Base-by-base conservation (phyloP, 2,329 filamentous ascomycete species). In the Aspergillus chevalieri region DNA sequence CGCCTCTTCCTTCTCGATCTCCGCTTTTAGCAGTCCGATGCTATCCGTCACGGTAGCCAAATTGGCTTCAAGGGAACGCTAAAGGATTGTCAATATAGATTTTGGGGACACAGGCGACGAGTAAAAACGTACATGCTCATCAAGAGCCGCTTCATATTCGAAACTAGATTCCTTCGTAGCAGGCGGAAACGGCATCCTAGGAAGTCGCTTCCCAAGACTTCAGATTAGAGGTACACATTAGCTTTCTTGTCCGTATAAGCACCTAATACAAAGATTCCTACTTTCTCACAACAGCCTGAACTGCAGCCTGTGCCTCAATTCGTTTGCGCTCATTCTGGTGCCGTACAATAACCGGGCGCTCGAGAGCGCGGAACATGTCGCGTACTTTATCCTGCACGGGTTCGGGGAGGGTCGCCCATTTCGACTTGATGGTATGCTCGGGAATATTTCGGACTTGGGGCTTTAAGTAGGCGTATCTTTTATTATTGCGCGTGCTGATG, bases 141-240 rank as follows among this genome's bases (percentile, higher is more conserved):
- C 61, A 7, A 75, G 60, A 4, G 67, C 70, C 45, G 67, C 61
- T 49, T 74, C 72, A 42, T 72, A 72, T 52, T 74, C 70, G 53
- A 75, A 74, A 45, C 63, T 65, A 0, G 65, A 64, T 39, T 72
- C 70, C 47, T 71, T 71, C 9, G 68, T 68, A 22, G 65, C 59
- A 4, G 70, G 70, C 1, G 72, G 72, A 51, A 75, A 75, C 5
- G 72, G 71, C 71, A 75, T 74, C 52, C 69, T 65, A 33, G 72
- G 71, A 3, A 75, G 61, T 39, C 72, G 64, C 55, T 65, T 68
- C 19, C 62, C 65, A 47, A 73, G 59, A 51, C 70, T 73, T 44
- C 10, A 33, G 2, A 28, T 3, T 22, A 22, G 26, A 12, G n/a
- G 49, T 45, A 15, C 7, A 21, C 3, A 22, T 39, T 39, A 46